These are phyloP conservation scores for Blastobotrys ciferrii DNA, from an alignment of 1,139 yeast genomes.

Conservation along the genomic window DNA sequence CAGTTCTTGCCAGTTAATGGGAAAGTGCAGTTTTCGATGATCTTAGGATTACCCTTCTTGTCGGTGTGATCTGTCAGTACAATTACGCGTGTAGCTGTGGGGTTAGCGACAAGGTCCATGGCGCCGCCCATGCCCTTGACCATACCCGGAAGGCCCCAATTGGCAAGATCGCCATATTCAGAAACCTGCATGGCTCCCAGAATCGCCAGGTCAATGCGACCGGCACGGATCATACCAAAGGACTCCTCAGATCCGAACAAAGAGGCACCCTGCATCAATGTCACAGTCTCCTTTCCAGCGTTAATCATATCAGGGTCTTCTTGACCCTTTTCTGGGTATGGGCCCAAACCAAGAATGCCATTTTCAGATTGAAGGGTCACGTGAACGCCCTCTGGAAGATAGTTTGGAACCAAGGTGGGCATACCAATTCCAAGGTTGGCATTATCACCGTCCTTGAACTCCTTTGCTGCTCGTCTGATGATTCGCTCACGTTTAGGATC, in stretches of 20 bases:
- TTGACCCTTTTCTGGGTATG: constrained; percentile 43
- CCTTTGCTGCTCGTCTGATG: constrained; percentile 44
- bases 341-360: constrained; percentile 47
- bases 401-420: constrained; percentile 47
- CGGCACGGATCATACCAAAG: constrained; percentile 48
- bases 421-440: constrained; percentile 48
- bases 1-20: constrained; percentile 48
- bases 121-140: constrained; percentile 53
- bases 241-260: constrained; percentile 48
- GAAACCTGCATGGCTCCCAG: constrained; percentile 49
- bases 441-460: constrained; percentile 42
- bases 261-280: constrained; percentile 44
- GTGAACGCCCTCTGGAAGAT: constrained; percentile 36
- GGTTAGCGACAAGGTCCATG: constrained; percentile 49
- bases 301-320: constrained; percentile 47
- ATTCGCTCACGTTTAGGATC: constrained; percentile 37
- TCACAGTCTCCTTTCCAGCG: constrained; percentile 49
- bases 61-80: constrained; percentile 47
- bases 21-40: constrained; percentile 41
- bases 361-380: constrained; percentile 47
- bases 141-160: constrained; percentile 49
- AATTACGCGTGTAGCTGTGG: constrained; percentile 43
- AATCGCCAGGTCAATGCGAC: constrained; percentile 43
- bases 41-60: constrained; percentile 45
- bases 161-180: constrained; percentile 45